phyloP scores from a whole-genome alignment of 1,284 basidiomycete genomes.

The Taiwanofungus camphoratus region DNA sequence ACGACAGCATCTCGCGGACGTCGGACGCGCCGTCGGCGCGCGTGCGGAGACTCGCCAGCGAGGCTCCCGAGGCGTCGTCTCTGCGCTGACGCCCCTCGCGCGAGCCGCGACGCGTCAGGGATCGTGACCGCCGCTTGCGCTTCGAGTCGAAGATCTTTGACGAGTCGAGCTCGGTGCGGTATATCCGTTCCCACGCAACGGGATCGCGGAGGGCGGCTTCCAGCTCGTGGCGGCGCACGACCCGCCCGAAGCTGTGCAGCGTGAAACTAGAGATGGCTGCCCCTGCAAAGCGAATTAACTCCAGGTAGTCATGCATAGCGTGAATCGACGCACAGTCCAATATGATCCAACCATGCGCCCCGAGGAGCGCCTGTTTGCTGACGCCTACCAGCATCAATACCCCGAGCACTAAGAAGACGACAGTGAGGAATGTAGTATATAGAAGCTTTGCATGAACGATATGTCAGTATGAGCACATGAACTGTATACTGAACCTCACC shows the following conservation, averaged over 20 bases:
- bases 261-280: conserved; percentile 50
- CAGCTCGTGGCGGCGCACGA: conserved; percentile 56
- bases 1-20: conserved; percentile 6
- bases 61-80: conserved; percentile 8
- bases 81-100: conserved; percentile 14
- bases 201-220: conserved; percentile 51
- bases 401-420: conserved; percentile 43
- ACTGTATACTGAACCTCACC: conserved; percentile 35
- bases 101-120: conserved; percentile 20
- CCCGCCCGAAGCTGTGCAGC: conserved; percentile 57
- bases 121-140: conserved; percentile 18
- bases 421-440: conserved; percentile 52
- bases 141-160: conserved; percentile 17
- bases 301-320: not conserved
- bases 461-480: not conserved
- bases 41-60: conserved; percentile 11
- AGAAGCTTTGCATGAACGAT: conserved; percentile 35
- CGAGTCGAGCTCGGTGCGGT: conserved; percentile 23
- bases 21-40: conserved; percentile 11
- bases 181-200: conserved; percentile 34
- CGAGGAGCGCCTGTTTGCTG: conserved; percentile 38
- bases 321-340: conserved; percentile 45
- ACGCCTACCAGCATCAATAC: conserved; percentile 48
- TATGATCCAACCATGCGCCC: conserved; percentile 46
- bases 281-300: conserved; percentile 34